These are phyloP conservation scores for Talaromyces islandicus DNA, from an alignment of 2,329 filamentous ascomycete species.

Conservation along the genomic window DNA sequence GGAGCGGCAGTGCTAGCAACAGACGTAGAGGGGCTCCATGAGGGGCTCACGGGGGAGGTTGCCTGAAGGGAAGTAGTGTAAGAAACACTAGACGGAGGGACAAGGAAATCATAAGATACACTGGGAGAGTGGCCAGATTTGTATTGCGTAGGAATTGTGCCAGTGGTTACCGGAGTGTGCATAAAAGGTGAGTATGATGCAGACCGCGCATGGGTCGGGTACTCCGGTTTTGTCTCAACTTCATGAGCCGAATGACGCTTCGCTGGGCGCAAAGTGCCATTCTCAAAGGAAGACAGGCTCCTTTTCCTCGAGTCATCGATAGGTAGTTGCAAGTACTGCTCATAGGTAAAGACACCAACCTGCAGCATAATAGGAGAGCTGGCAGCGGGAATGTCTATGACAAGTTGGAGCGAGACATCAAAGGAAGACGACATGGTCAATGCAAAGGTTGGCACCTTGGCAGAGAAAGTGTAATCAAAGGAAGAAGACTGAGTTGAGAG, in stretches of 20 bases:
- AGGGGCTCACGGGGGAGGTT: slow-evolving; percentile 43
- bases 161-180: slow-evolving; percentile 42
- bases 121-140: slow-evolving; percentile 33
- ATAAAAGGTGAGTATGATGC: slow-evolving; percentile 46
- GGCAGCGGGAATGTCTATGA: slow-evolving; percentile 54
- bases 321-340: slow-evolving; percentile 39
- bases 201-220: slow-evolving; percentile 49
- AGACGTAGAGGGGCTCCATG: slow-evolving; percentile 45
- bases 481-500: slow-evolving; percentile 51
- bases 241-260: slow-evolving; percentile 45
- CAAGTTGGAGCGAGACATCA: slow-evolving; percentile 53
- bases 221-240: slow-evolving; percentile 43
- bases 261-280: slow-evolving; percentile 39
- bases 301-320: slow-evolving; percentile 48
- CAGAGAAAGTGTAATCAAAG: slow-evolving; percentile 66
- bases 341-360: slow-evolving; percentile 59
- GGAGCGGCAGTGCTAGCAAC: slow-evolving; percentile 33
- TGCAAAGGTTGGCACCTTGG: slow-evolving; percentile 64
- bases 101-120: slow-evolving; percentile 36
- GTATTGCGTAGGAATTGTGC: slow-evolving; percentile 34
- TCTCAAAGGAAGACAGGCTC: slow-evolving; percentile 49
- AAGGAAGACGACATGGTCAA: slow-evolving; percentile 51
- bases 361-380: slow-evolving; percentile 46
- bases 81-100: slow-evolving; percentile 31
- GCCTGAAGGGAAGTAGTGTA: slow-evolving; percentile 42